Conservation (phyloP, 208 protist species). For the Leishmania tropica region DNA sequence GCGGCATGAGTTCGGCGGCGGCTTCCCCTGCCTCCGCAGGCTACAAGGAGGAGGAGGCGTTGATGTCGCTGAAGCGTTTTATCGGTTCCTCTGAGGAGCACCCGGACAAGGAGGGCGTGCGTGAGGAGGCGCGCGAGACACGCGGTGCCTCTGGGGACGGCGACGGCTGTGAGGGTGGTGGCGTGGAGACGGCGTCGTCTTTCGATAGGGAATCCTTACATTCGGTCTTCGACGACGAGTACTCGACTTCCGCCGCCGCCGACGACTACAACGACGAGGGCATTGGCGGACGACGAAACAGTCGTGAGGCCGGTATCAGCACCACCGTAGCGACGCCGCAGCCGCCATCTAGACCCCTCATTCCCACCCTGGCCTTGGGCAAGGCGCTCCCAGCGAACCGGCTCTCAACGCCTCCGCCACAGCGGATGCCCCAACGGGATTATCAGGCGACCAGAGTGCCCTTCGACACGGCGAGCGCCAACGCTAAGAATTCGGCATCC, state of each 20-base stretch:
- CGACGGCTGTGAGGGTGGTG: not conserved
- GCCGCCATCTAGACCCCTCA: conserved; percentile 7
- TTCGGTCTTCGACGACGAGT: not conserved
- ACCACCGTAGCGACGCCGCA: not conserved
- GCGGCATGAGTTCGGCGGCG: not conserved
- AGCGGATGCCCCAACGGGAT: conserved; percentile 1
- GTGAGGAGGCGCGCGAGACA: not conserved
- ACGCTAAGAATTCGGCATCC: not conserved
- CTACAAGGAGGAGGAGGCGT: not conserved
- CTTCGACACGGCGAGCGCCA: not conserved
- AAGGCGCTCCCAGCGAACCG: conserved; percentile 12
- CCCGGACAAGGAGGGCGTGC: not conserved
- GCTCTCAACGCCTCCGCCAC: not conserved
- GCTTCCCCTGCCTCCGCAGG: not conserved
- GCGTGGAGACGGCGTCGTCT: not conserved
- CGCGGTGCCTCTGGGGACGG: too few species aligned
- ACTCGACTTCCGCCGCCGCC: not conserved
- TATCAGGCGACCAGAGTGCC: not conserved
- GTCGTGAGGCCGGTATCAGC: not conserved
- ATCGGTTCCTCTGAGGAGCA: not conserved
- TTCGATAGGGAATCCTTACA: not conserved
- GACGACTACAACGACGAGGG: not conserved
- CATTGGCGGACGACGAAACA: not conserved
- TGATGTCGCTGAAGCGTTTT: not conserved
- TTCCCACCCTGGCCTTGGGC: conserved; percentile 18